These are phyloP conservation scores for Chalciporus piperatus DNA, from an alignment of 768 basidiomycete species.

Conservation along the genomic window DNA sequence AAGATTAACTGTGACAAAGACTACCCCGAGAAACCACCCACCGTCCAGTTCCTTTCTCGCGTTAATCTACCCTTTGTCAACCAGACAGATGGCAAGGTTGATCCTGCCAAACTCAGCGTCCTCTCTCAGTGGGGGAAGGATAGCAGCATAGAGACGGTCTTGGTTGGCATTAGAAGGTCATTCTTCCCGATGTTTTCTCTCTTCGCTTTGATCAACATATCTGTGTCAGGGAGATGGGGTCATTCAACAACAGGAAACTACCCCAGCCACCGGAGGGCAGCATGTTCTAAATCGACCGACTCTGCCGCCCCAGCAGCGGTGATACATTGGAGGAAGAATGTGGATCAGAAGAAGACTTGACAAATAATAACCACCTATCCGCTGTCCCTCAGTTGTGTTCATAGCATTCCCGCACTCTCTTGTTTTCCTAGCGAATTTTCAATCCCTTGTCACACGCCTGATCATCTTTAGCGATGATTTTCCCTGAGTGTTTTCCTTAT, in stretches of 20 bases:
- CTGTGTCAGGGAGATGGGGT: slow-evolving; percentile 83
- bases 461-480: not conserved
- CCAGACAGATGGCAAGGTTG: slow-evolving; percentile 72
- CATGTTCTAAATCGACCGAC: slow-evolving; percentile 44
- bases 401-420: slow-evolving; percentile 23
- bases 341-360: slow-evolving; percentile 11
- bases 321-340: slow-evolving; percentile 6
- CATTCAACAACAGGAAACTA: slow-evolving; percentile 86
- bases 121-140: slow-evolving; percentile 74
- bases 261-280: slow-evolving; percentile 93
- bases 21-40: slow-evolving; percentile 79
- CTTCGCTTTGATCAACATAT: not conserved
- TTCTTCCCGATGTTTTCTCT: not conserved
- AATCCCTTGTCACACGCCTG: slow-evolving; percentile 6
- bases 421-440: slow-evolving; percentile 15
- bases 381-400: slow-evolving; percentile 14
- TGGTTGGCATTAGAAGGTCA: slow-evolving; percentile 92
- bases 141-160: slow-evolving; percentile 79
- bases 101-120: slow-evolving; percentile 65
- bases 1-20: slow-evolving; percentile 77
- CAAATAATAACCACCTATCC: slow-evolving; percentile 9
- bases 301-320: not conserved
- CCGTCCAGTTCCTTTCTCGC: slow-evolving; percentile 80
- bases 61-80: slow-evolving; percentile 95
- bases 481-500: not conserved